These are phyloP conservation scores for Fusarium buxicola DNA, from an alignment of 2,329 filamentous ascomycete genomes.

Conservation along the genomic window DNA sequence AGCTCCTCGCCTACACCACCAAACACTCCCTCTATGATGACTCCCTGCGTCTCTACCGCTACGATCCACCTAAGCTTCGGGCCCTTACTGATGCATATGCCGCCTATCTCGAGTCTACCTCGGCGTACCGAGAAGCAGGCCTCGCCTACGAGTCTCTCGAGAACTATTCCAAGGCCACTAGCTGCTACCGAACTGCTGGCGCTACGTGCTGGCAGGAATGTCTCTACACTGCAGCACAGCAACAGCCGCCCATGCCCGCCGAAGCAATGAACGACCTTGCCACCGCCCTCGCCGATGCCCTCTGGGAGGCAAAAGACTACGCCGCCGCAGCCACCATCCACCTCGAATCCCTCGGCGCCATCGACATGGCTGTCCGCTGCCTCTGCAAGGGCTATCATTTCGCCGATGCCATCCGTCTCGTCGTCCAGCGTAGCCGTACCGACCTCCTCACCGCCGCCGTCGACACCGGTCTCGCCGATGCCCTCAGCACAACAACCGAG, in stretches of 20 bases:
- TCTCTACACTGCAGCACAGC: slow-evolving; percentile 80
- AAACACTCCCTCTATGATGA: slow-evolving; percentile 84
- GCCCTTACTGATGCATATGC: slow-evolving; percentile 84
- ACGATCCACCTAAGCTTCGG: slow-evolving; percentile 74
- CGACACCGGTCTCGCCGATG: slow-evolving; percentile 83
- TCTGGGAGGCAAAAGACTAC: slow-evolving; percentile 88
- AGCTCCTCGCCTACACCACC: slow-evolving; percentile 80
- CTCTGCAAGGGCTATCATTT: slow-evolving; percentile 92
- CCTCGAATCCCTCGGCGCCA: slow-evolving; percentile 81
- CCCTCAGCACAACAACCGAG: slow-evolving; percentile 85
- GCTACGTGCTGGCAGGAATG: slow-evolving; percentile 87
- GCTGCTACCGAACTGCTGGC: slow-evolving; percentile 85
- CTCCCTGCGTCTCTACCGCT: slow-evolving; percentile 85
- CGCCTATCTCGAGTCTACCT: slow-evolving; percentile 77
- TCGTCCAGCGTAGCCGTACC: slow-evolving; percentile 69
- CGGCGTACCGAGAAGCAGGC: slow-evolving; percentile 86
- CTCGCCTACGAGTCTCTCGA: slow-evolving; percentile 89
- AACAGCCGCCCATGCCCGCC: slow-evolving; percentile 68
- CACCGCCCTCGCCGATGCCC: slow-evolving; percentile 78
- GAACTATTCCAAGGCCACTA: slow-evolving; percentile 79
- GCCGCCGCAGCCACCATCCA: slow-evolving; percentile 82
- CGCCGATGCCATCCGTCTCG: slow-evolving; percentile 85
- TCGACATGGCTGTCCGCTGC: slow-evolving; percentile 76
- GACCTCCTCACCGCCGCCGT: slow-evolving; percentile 76
- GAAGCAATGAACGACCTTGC: slow-evolving; percentile 76